Evolutionary conservation across 306 rosid species (phyloP), one percentile per base, ranked within the genome.

Genomic region (Vigna hirtella): DNA sequence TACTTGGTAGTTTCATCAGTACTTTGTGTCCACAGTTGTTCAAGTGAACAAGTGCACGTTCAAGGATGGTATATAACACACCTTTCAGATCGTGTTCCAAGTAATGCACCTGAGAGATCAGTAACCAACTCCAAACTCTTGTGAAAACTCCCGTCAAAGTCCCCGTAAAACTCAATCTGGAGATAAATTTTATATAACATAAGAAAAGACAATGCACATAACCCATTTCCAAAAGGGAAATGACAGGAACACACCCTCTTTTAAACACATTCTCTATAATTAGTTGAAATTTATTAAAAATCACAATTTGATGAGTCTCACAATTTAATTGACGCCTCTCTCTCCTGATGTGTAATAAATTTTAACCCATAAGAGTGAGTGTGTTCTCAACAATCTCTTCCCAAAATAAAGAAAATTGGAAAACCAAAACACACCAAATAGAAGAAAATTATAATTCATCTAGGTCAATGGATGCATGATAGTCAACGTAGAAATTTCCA

Each of bases 81-180:
- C 98, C 98, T 92, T 71, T 87, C 72, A 61, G 98, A 89, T 49
- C 98, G 90, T 15, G 84, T 91, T 78, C 98, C 98, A 36, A 95
- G 98, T 86, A 95, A 85, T 66, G 98, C 98, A 82, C 79, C 89
- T 7, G 98, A 88, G 71, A 95, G 96, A 87, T 95, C 98, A 45
- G 86, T 88, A 80, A 83, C 90, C 75, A 95, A 86, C 49, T 91
- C 97, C 87, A 95, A 85, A 82, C 87, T 91, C 82, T 91, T 92
- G 93, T 91, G 96, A 80, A 95, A 95, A 84, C 92, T 89, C 59
- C 98, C 98, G 43, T 95, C 97, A 24, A 89, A 89, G 87, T 95
- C 98, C 68, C 98, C 98, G 77, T 88, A 95, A 80, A 95, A 95
- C 73, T 92, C 97, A 77, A 95, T 91, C 98, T 95, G 77, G 56